These are phyloP conservation scores for Wickerhamomyces bovis DNA, from an alignment of 805 yeast species.

Conservation along the genomic window DNA sequence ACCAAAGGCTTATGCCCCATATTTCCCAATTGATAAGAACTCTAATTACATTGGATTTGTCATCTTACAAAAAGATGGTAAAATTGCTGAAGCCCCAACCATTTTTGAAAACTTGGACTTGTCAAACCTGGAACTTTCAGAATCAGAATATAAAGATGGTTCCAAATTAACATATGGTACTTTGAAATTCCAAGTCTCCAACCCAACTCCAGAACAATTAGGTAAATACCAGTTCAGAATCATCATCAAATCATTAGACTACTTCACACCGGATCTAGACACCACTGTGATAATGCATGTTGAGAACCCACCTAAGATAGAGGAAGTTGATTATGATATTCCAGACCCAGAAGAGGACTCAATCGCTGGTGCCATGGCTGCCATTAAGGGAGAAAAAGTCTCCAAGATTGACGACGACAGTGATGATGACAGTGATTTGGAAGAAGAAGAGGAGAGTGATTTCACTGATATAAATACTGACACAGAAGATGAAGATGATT, in stretches of 20 bases:
- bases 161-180: slow-evolving; percentile 49
- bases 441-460: slow-evolving; percentile 33
- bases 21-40: slow-evolving; percentile 54
- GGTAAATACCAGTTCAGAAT: slow-evolving; percentile 69
- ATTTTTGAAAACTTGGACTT: slow-evolving; percentile 45
- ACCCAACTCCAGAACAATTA: slow-evolving; percentile 69
- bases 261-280: slow-evolving; percentile 77
- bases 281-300: slow-evolving; percentile 70
- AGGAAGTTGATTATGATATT: slow-evolving; percentile 49
- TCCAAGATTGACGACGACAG: slow-evolving; percentile 35
- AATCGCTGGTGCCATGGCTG: slow-evolving; percentile 69
- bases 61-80: slow-evolving; percentile 69
- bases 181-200: slow-evolving; percentile 64
- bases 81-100: slow-evolving; percentile 65
- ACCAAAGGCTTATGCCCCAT: slow-evolving; percentile 66
- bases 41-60: slow-evolving; percentile 64
- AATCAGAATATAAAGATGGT: slow-evolving; percentile 37
- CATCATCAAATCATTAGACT: slow-evolving; percentile 63
- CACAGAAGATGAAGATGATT: slow-evolving; percentile 55
- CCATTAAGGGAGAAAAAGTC: slow-evolving; percentile 56
- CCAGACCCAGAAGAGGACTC: slow-evolving; percentile 73
- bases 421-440: slow-evolving; percentile 39
- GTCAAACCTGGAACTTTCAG: slow-evolving; percentile 47
- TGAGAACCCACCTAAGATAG: slow-evolving; percentile 43
- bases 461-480: slow-evolving; percentile 56